Evolutionary conservation across 2,329 filamentous ascomycete species (phyloP).

Genomic region (Akanthomyces uredinophilus): DNA sequence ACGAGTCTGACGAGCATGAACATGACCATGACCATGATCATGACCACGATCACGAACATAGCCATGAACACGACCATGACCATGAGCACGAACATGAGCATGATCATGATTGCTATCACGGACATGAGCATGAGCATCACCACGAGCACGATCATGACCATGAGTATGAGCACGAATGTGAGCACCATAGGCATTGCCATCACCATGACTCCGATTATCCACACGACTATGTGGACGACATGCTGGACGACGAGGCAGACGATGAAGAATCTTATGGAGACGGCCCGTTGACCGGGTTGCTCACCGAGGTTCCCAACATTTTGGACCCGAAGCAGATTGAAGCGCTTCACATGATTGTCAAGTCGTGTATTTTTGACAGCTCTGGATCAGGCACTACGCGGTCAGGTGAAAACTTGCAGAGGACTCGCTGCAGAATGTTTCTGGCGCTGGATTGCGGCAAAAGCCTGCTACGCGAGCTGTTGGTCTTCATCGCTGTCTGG

Average conservation of each 20-base stretch:
- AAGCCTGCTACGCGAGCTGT: conserved; percentile 80
- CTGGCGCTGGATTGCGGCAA: conserved; percentile 85
- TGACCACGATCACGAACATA: conserved; percentile 23
- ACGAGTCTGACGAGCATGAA: conserved; percentile 45
- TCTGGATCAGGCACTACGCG: conserved; percentile 62
- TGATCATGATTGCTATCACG: conserved; percentile 27
- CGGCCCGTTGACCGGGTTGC: conserved; percentile 72
- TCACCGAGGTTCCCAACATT: conserved; percentile 93
- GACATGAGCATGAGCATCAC: conserved; percentile 23
- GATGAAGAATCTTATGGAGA: conserved; percentile 77
- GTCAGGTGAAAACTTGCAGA: conserved; percentile 77
- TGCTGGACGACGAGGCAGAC: conserved; percentile 61
- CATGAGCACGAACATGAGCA: conserved; percentile 20
- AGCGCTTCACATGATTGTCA: conserved; percentile 93
- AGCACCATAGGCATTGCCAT: conserved; percentile 28
- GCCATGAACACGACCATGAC: conserved; percentile 14
- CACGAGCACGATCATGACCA: conserved; percentile 33
- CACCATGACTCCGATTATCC: conserved; percentile 33
- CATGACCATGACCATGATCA: conserved; percentile 44
- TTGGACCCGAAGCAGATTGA: conserved; percentile 93
- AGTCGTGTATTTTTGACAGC: conserved; percentile 87
- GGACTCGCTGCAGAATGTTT: conserved; percentile 83
- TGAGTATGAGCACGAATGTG: conserved; percentile 36
- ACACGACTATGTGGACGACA: conserved; percentile 47
- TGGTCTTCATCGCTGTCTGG: conserved; percentile 97